Evolutionary conservation across 768 basidiomycete species (phyloP).

Genomic region (Udeniomyces megalosporus): DNA sequence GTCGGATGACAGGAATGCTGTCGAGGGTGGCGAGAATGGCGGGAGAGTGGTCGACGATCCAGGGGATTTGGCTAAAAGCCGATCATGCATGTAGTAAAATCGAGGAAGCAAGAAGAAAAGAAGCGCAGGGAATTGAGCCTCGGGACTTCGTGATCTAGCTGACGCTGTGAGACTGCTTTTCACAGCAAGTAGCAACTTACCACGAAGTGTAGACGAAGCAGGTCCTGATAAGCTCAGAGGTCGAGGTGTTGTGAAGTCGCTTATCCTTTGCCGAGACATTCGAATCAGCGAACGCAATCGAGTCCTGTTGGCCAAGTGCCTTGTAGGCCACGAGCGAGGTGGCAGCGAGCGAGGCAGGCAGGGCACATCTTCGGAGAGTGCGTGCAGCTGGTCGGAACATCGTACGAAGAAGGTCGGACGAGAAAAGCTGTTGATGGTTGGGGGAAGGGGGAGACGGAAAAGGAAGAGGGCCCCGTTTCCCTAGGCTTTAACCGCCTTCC

Average conservation of each 20-base stretch:
- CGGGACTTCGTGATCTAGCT: too few relatives aligned
- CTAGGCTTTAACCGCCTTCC: too few relatives aligned
- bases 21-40: background rate
- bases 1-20: background rate
- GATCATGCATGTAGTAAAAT: background rate
- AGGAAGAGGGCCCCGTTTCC: too few relatives aligned
- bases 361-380: background rate
- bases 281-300: background rate
- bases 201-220: slow-evolving; percentile 10
- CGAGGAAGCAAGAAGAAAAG: background rate
- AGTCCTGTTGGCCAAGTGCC: background rate
- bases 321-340: background rate
- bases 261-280: background rate
- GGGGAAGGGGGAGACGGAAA: background rate
- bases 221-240: background rate
- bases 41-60: slow-evolving; percentile 14
- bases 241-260: background rate
- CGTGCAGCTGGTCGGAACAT: slow-evolving; percentile 1
- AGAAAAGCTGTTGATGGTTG: background rate
- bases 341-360: background rate
- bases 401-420: background rate
- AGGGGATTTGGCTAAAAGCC: slow-evolving; percentile 7
- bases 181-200: background rate
- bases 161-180: too few relatives aligned
- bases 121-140: too few relatives aligned